Base-by-base conservation (phyloP, 75 land plant species). In the Chamaecyparis obtusa region DNA sequence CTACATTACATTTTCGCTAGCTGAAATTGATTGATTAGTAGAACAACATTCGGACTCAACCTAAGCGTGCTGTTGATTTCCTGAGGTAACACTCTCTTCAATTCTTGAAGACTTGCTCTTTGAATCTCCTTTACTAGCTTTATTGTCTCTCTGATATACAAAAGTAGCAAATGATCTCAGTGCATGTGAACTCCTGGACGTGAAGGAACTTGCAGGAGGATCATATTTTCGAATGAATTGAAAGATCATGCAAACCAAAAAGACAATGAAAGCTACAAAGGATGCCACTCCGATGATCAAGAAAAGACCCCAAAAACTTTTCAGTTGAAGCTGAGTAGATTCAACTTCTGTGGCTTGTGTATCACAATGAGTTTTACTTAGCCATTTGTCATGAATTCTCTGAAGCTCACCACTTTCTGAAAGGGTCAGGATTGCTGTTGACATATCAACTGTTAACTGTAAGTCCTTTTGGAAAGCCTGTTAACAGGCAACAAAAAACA, bases 381-480 rank as follows among this genome's bases (percentile, higher is more conserved):
- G 87, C 96, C 97, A 97, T 37, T 89, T 89, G 85, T 94, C 91
- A 54, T 94, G 93, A 43, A 97, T 92, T 82, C 87, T 91, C 87
- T 96, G 96, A 57, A 97, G 93, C 3, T 95, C 92, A 1, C 97
- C 97, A 85, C 88, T 94, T 85, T 97, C 99, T 32, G 99, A 91
- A 67, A 97, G 90, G 24, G 84, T 79, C 44, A 97, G 90, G 36
- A 97, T 93, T 15, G 99, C 96, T 19, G 97, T 96, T 69, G 99
- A 97, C 89, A 96, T 85, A 81, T 97, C 99, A 49, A 90, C 81
- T 32, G 96, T 96, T 78, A 97, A 69, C 10, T 93, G 95, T 33
- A 97, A 96, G 80, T 93, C 97, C 86, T 89, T 89, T 35, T 91
- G 96, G 86, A 97, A 95, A 30, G 96, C 99, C 99, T 97, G 90